Base-by-base conservation (phyloP, 139 green algal genomes). In the Auxenochlorella pyrenoidosa region DNA sequence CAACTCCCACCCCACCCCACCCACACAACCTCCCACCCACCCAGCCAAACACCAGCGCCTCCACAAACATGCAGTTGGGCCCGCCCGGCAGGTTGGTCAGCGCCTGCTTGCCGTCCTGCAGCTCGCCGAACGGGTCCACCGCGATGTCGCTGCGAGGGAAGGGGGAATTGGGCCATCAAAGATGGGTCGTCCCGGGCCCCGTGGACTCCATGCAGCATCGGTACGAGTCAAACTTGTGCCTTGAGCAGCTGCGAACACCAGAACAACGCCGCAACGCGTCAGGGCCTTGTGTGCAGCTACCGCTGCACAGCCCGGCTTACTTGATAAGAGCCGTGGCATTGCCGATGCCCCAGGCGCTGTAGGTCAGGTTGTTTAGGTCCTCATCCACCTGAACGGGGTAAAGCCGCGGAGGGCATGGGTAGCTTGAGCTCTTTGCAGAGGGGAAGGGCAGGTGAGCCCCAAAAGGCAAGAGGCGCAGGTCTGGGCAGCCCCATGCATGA, bases 1-100 rank as follows among this genome's bases (percentile, higher is more conserved):
- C 60, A 68, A 4, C 21, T 8, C 21, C 60, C 12, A 4, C 24
- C 60, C 63, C 63, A 36, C 21, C 63, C 63, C 21, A 10, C 63
- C 28, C 8, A 68, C 59, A 15, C 8, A 22, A 4, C 59, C 15
- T 43, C 36, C 34, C 21, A 36, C 78, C 58, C 79, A 85, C 80
- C 80, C 80, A 85, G 44, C 80, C 80, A n/a, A 85, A 60, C 63
- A 85, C 63, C 26, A 85, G 63, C 30, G 21, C 38, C 38, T 84
- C 79, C 36, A 85, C 63, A 65, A 85, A 85, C 13, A 26, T 19
- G 75, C 77, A 82, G 70, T 88, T 88, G 38, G 58, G 21, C 13
- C 28, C 30, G 2, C n/a, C 32, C 19, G 30, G 40, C 41, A 86
- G 30, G 28, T 28, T 34, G 0, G 12, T 40, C 83, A 87, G 82